phyloP scores from a whole-genome alignment of 2,329 filamentous ascomycete genomes.

The Talaromyces sp. region DNA sequence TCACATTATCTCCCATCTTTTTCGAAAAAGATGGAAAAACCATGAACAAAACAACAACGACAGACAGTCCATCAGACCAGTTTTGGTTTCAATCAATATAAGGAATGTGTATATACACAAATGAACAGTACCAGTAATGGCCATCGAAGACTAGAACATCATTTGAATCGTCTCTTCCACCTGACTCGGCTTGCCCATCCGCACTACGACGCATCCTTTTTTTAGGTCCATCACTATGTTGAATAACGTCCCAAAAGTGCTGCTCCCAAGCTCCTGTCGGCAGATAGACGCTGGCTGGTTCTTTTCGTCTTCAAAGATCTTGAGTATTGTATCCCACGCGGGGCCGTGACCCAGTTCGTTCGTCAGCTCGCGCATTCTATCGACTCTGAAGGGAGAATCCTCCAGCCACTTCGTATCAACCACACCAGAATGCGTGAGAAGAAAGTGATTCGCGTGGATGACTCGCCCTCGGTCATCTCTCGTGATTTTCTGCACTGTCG shows the following conservation, averaged over 20 bases:
- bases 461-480: neutral
- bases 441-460: constrained; percentile 11
- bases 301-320: constrained; percentile 10
- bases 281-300: constrained; percentile 7
- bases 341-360: neutral
- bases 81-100: neutral
- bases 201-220: neutral
- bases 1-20: neutral
- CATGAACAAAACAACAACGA: no score
- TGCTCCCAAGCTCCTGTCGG: neutral
- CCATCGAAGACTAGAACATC: neutral
- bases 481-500: neutral
- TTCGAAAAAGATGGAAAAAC: neutral
- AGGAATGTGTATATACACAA: neutral
- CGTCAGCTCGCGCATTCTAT: constrained; percentile 1
- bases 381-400: constrained; percentile 6
- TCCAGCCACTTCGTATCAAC: constrained; percentile 2
- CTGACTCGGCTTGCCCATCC: constrained; percentile 9
- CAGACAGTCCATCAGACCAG: neutral
- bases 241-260: constrained; percentile 10
- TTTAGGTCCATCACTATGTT: constrained; percentile 14
- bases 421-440: neutral
- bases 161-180: neutral
- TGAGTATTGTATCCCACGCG: neutral
- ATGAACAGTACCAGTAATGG: neutral